Base-by-base conservation (phyloP, 805 yeast genomes). In the Kazachstania taianensis region DNA sequence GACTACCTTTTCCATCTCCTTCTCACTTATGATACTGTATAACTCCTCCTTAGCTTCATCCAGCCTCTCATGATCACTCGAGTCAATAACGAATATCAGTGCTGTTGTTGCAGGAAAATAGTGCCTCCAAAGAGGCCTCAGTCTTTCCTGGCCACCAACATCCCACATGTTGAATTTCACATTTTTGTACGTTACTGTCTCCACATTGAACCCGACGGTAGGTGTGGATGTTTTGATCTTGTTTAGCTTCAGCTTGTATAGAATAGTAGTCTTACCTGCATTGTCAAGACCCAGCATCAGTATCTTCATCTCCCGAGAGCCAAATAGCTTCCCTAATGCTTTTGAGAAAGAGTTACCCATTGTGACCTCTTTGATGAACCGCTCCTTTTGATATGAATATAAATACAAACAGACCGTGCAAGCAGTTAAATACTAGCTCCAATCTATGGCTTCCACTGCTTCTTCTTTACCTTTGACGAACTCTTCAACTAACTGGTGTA, bases 21-120 rank as follows among this genome's bases (percentile, higher is more conserved):
- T 76, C 59, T 86, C 96, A 48, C 74, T 71, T 42, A 86, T 72
- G 28, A 86, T 84, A 49, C 85, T 72, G 59, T 70, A 73, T 48
- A 87, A 66, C 56, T 85, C 95, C 43, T 67, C 72, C 46, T 78
- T 81, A 17, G 92, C 81, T 57, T 81, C 92, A 35, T 74, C 77
- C 47, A 87, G 63, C 51, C 96, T 69, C 22, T 67, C 72, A 30
- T 62, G 55, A 59, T 86, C 94, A 6, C 81, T 74, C 5, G 85
- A 72, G 61, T 87, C 97, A 41, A 87, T 80, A 37, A 87, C 96
- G 58, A 83, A 87, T 37, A 87, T 84, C 40, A 87, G 69, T 7
- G 94, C 95, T 54, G 85, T 81, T 4, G 96, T 84, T 26, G 94
- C 94, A 9, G 94, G 82, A 61, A 81, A 85, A 62, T 87, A 87